Evolutionary conservation across 208 protist species (phyloP).

Genomic region (Wallacemonas rigidus): DNA sequence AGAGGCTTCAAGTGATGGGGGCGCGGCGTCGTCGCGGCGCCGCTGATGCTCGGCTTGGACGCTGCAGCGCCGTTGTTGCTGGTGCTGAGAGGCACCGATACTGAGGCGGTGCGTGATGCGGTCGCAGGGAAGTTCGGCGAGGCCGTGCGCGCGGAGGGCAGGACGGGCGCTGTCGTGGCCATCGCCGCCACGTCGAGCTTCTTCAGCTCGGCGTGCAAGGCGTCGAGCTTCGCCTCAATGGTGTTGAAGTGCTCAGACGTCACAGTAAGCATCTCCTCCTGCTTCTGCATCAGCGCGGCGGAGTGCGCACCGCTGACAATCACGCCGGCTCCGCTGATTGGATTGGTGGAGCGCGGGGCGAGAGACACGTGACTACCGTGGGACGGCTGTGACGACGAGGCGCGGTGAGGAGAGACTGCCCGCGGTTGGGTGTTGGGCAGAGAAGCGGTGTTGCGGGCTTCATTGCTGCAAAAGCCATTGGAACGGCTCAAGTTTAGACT

Average conservation of each 20-base stretch:
- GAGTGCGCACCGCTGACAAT: slow-evolving; percentile 17
- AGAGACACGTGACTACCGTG: slow-evolving; percentile 7
- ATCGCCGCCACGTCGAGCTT: slow-evolving; percentile 12
- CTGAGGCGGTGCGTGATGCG: neutral
- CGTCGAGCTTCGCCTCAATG: slow-evolving; percentile 49
- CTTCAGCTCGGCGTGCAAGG: slow-evolving; percentile 61
- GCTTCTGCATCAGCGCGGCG: slow-evolving; percentile 16
- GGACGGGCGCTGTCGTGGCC: neutral
- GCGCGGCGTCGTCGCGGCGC: neutral
- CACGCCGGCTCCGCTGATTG: slow-evolving; percentile 17
- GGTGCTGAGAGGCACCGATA: neutral
- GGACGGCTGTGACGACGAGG: slow-evolving; percentile 6
- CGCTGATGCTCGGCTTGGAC: neutral
- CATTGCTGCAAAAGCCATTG: slow-evolving; percentile 1
- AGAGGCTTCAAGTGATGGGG: slow-evolving; percentile 12
- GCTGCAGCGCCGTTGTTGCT: neutral
- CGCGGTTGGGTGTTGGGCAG: neutral
- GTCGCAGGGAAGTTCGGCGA: neutral
- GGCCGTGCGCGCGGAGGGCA: neutral
- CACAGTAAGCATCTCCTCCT: slow-evolving; percentile 26
- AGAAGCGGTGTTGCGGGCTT: neutral
- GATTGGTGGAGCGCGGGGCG: slow-evolving; percentile 13
- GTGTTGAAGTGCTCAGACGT: slow-evolving; percentile 47
- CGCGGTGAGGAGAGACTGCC: neutral
- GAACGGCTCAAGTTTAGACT: slow-evolving; percentile 11